These are phyloP conservation scores for Lanmaoa pseudosensibilis DNA, from an alignment of 768 basidiomycete species.

Conservation along the genomic window DNA sequence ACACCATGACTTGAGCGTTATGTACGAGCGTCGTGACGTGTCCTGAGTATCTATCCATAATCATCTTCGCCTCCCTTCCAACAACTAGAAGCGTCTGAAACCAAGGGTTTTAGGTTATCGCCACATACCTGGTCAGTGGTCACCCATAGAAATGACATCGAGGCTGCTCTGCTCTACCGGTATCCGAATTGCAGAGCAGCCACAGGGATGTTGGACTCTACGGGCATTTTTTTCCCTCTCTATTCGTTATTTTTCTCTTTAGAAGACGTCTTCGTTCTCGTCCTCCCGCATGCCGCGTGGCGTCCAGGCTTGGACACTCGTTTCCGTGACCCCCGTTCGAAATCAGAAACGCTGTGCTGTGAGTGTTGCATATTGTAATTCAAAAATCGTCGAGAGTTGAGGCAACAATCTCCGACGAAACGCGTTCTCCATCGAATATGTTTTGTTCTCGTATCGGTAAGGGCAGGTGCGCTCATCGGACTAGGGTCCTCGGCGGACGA, in stretches of 20 bases:
- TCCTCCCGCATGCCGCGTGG: not conserved
- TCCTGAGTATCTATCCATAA: not conserved
- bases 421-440: not conserved
- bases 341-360: slow-evolving; percentile 1
- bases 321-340: slow-evolving; percentile 2
- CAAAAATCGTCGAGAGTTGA: not conserved
- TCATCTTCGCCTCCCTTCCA: not conserved
- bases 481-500: not conserved
- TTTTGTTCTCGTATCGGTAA: not conserved
- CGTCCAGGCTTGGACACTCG: not conserved
- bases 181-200: not conserved
- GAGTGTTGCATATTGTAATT: slow-evolving; percentile 3
- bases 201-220: not conserved
- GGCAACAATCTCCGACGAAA: not conserved
- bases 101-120: not conserved
- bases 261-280: not conserved
- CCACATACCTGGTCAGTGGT: no score
- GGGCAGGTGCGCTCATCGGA: slow-evolving; percentile 13
- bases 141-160: not conserved
- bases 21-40: not conserved
- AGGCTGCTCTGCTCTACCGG: not conserved
- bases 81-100: not conserved
- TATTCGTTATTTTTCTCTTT: not conserved
- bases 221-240: not conserved
- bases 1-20: not conserved